Percentiles rank a stretch among this genome's conserved stretches.
phyloP scores from a whole-genome alignment of 768 basidiomycete species.

The Tulasnella sp. region DNA sequence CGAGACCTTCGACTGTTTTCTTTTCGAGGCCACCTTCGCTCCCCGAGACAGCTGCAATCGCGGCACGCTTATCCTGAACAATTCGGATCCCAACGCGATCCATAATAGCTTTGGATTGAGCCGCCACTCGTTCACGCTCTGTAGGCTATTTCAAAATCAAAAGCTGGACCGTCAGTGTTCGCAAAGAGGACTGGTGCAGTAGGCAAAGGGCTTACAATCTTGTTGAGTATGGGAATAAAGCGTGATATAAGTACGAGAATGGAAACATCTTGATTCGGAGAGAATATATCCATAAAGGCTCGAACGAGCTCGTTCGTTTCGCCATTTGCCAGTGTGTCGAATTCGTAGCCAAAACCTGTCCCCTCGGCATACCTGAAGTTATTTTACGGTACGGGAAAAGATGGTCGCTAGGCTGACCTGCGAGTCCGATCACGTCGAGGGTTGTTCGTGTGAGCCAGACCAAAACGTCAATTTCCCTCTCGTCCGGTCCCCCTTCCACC shows the following conservation, averaged over 20 bases:
- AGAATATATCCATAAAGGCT: conserved; percentile 38
- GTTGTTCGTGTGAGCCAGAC: conserved; percentile 28
- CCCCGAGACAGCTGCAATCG: neutral
- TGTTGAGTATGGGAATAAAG: neutral
- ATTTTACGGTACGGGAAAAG: neutral
- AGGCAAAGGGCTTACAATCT: neutral
- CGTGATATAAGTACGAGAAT: neutral
- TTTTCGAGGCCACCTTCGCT: neutral
- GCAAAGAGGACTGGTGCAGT: neutral
- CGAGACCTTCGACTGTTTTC: conserved; percentile 8
- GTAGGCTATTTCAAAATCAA: conserved; percentile 7
- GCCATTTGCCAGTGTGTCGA: conserved; percentile 37
- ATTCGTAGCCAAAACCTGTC: conserved; percentile 41
- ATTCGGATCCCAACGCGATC: conserved; percentile 6
- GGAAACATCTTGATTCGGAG: neutral
- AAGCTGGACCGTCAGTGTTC: neutral
- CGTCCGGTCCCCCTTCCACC: neutral
- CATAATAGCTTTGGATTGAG: conserved; percentile 2
- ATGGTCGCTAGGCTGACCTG: conserved; percentile 27
- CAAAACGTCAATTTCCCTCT: conserved; percentile 1
- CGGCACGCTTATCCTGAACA: conserved; percentile 8
- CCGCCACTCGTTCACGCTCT: neutral
- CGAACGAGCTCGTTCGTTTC: conserved; percentile 38
- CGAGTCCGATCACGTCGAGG: conserved; percentile 35
- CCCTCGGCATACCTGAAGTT: neutral